Conservation (phyloP, 2,329 filamentous ascomycete genomes). For the Fulvia fulva region DNA sequence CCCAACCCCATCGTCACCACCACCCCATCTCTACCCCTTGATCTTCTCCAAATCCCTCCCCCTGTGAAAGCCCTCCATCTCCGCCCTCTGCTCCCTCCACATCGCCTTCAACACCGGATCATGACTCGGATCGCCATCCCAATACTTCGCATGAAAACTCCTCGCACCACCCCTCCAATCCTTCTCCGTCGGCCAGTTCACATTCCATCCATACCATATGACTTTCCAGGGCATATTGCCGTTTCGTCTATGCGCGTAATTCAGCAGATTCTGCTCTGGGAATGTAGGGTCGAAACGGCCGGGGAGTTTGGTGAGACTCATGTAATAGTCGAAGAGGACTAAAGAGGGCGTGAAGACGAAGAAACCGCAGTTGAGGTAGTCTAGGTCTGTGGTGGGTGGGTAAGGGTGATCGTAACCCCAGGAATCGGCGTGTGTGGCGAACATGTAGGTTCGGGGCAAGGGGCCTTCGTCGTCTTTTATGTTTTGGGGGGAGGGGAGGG, state of each 20-base stretch:
- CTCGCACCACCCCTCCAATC: slow-evolving; percentile 35
- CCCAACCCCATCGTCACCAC: background rate
- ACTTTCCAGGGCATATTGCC: slow-evolving; percentile 42
- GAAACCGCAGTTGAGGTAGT: slow-evolving; percentile 38
- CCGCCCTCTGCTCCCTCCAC: slow-evolving; percentile 35
- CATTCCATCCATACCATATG: slow-evolving; percentile 39
- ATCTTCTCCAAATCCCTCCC: slow-evolving; percentile 23
- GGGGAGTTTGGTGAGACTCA: slow-evolving; percentile 29
- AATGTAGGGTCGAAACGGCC: slow-evolving; percentile 34
- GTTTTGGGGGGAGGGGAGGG: slow-evolving; percentile 20
- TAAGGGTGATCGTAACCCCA: slow-evolving; percentile 32
- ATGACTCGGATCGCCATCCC: slow-evolving; percentile 36
- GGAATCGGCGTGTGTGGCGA: slow-evolving; percentile 35
- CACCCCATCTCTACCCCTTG: background rate
- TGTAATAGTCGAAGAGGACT: slow-evolving; percentile 37
- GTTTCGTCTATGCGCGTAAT: slow-evolving; percentile 37
- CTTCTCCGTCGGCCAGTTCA: slow-evolving; percentile 37
- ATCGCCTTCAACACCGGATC: slow-evolving; percentile 33
- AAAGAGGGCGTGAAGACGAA: slow-evolving; percentile 36
- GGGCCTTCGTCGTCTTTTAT: slow-evolving; percentile 33
- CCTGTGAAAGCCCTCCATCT: slow-evolving; percentile 35
- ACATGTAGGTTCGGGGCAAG: slow-evolving; percentile 40
- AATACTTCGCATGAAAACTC: slow-evolving; percentile 41
- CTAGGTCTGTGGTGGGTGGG: slow-evolving; percentile 28
- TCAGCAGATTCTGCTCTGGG: slow-evolving; percentile 39